Evolutionary conservation across 495 filamentous ascomycete species (phyloP).

Genomic region (Hyaloscypha bicolor): DNA sequence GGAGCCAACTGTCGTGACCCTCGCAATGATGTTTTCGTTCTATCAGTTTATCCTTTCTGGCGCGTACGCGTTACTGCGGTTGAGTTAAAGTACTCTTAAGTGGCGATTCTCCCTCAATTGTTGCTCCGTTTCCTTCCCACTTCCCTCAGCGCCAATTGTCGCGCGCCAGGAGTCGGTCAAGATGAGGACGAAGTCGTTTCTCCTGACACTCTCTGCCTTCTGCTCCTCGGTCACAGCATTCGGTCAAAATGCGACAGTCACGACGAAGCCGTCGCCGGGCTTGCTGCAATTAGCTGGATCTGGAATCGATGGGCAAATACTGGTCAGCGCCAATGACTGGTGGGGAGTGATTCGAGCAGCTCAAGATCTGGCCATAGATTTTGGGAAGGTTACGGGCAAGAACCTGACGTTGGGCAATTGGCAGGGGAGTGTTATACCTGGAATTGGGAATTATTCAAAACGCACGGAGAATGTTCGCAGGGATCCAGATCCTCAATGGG

Average conservation of each 20-base stretch:
- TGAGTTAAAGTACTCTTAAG: constrained; percentile 1
- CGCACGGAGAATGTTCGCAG: not conserved
- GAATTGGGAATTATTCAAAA: not conserved
- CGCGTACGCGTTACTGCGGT: not conserved
- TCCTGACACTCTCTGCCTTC: not conserved
- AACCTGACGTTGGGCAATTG: constrained; percentile 59
- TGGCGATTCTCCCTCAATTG: not conserved
- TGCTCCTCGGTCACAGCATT: constrained; percentile 39
- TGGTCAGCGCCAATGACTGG: constrained; percentile 59
- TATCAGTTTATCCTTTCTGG: constrained; percentile 20
- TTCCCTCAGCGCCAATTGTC: not conserved
- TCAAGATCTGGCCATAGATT: constrained; percentile 67
- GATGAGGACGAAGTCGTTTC: constrained; percentile 22
- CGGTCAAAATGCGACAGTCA: constrained; percentile 59
- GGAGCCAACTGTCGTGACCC: not conserved
- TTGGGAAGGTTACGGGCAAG: constrained; percentile 66
- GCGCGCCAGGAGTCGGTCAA: not conserved
- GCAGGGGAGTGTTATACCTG: constrained; percentile 1
- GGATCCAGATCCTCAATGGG: not conserved
- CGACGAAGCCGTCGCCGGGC: constrained; percentile 36
- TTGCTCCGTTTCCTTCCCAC: not conserved
- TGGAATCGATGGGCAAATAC: constrained; percentile 49
- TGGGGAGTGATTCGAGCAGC: constrained; percentile 70
- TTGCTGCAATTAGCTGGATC: constrained; percentile 48
- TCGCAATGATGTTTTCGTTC: constrained; percentile 7